Percentiles rank a stretch among this genome's conserved stretches.
Conservation (phyloP, 179 eudicot genomes). For the Pouteria campechiana region DNA sequence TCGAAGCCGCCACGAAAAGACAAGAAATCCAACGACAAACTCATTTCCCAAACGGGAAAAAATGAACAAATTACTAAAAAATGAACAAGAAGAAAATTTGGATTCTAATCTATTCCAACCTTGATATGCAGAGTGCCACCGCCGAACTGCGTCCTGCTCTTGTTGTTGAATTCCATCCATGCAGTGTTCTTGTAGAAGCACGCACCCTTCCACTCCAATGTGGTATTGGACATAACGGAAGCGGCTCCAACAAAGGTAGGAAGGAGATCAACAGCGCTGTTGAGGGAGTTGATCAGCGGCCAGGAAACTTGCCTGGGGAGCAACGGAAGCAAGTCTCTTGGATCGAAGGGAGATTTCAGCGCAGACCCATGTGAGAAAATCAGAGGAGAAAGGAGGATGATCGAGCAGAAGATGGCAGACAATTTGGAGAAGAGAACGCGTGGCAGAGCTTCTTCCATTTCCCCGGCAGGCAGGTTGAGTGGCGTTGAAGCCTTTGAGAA, state of each 20-base stretch:
- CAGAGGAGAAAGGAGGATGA: background rate
- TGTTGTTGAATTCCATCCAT: slow-evolving; percentile 89
- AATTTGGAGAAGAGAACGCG: no score
- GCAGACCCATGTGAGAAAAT: slow-evolving; percentile 1
- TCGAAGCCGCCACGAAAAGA: background rate
- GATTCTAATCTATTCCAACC: slow-evolving; percentile 22
- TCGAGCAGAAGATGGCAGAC: no score
- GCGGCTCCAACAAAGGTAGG: slow-evolving; percentile 87
- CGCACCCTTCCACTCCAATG: slow-evolving; percentile 77
- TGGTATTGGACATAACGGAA: slow-evolving; percentile 14
- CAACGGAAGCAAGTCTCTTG: slow-evolving; percentile 56
- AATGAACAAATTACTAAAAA: background rate
- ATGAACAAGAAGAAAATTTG: background rate
- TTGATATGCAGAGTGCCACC: slow-evolving; percentile 97
- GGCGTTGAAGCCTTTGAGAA: no score
- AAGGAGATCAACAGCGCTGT: slow-evolving; percentile 54
- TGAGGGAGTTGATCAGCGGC: slow-evolving; percentile 51
- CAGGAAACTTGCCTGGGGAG: slow-evolving; percentile 57
- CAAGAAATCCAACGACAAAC: background rate
- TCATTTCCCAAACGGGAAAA: background rate
- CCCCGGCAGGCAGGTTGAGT: no score
- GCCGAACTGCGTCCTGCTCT: slow-evolving; percentile 55
- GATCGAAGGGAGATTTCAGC: slow-evolving; percentile 38
- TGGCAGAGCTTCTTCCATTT: no score
- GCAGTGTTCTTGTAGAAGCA: slow-evolving; percentile 80